Percentiles rank a stretch among this genome's conserved stretches.
phyloP scores from a whole-genome alignment of 139 green algal genomes.

The Diplosphaera chodatii region DNA sequence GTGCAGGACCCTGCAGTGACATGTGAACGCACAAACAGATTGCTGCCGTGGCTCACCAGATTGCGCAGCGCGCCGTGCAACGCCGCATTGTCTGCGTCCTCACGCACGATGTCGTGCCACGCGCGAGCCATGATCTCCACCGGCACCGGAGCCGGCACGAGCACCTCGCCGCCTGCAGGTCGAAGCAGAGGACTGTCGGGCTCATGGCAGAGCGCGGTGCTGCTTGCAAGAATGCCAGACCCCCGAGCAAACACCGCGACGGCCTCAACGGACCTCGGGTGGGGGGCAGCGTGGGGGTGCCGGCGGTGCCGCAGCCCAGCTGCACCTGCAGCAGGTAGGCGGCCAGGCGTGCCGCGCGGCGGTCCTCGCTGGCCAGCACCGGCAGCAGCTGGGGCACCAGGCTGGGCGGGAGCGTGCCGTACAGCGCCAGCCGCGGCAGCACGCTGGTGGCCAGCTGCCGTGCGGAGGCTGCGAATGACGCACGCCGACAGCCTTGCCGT shows the following conservation, averaged over 20 bases:
- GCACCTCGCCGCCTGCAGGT: neutral
- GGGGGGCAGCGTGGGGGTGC: constrained; percentile 31
- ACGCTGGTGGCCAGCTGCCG: constrained; percentile 11
- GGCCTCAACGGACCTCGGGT: constrained; percentile 19
- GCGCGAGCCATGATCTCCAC: constrained; percentile 22
- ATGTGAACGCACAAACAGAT: too few species aligned
- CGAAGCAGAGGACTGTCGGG: too few species aligned
- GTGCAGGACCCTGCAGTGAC: too few species aligned
- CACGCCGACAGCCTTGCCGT: too few species aligned
- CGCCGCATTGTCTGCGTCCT: neutral
- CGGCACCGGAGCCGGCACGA: constrained; percentile 29
- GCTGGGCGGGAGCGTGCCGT: constrained; percentile 23
- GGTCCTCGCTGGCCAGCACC: constrained; percentile 8
- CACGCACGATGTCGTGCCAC: constrained; percentile 21
- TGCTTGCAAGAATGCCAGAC: too few species aligned
- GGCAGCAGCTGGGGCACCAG: constrained; percentile 30
- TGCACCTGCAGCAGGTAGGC: constrained; percentile 54
- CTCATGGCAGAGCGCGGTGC: too few species aligned
- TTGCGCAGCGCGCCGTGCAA: neutral
- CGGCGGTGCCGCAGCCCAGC: constrained; percentile 47
- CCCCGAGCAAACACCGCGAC: too few species aligned
- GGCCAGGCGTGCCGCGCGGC: constrained; percentile 21
- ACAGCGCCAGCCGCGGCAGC: constrained; percentile 25
- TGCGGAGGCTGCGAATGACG: neutral
- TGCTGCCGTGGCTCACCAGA: neutral